phyloP scores from a whole-genome alignment of 2,329 filamentous ascomycete species.

The Colletotrichum gigasporum region DNA sequence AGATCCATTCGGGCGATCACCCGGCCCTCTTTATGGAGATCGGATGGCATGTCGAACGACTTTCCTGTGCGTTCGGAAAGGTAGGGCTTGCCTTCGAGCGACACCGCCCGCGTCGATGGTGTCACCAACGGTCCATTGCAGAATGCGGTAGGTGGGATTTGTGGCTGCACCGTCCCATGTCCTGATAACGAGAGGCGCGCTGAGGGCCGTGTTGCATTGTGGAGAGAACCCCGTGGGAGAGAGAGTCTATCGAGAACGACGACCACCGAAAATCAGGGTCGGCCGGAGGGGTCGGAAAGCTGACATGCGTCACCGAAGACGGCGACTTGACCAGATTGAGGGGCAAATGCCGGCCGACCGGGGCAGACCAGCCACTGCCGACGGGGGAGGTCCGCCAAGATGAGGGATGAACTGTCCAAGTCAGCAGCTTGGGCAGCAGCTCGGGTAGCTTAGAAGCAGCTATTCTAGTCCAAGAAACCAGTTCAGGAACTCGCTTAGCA shows the following conservation, averaged over 20 bases:
- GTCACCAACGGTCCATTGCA: conserved; percentile 11
- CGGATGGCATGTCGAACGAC: neutral
- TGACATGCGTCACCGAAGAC: neutral
- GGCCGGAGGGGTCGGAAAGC: neutral
- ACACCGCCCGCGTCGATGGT: neutral
- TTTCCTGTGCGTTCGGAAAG: too few species aligned
- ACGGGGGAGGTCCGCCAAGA: neutral
- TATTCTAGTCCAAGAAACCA: neutral
- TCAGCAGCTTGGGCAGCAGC: neutral
- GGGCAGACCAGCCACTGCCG: conserved; percentile 18
- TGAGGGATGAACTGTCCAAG: neutral
- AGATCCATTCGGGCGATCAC: neutral
- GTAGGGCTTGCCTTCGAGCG: rapidly evolving
- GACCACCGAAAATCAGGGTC: too few species aligned
- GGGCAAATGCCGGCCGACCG: neutral
- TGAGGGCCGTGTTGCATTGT: too few species aligned
- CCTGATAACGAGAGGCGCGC: conserved; percentile 13
- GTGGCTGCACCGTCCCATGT: neutral
- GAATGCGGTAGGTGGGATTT: conserved; percentile 31
- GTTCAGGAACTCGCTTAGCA: neutral
- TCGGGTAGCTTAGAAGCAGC: neutral
- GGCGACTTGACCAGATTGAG: neutral
- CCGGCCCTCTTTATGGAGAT: conserved; percentile 1
- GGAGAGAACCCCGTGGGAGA: too few species aligned
- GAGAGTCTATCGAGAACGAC: too few species aligned